Evolutionary conservation across 2,329 filamentous ascomycete genomes (phyloP).

Genomic region (Pseudogymnoascus sp.): DNA sequence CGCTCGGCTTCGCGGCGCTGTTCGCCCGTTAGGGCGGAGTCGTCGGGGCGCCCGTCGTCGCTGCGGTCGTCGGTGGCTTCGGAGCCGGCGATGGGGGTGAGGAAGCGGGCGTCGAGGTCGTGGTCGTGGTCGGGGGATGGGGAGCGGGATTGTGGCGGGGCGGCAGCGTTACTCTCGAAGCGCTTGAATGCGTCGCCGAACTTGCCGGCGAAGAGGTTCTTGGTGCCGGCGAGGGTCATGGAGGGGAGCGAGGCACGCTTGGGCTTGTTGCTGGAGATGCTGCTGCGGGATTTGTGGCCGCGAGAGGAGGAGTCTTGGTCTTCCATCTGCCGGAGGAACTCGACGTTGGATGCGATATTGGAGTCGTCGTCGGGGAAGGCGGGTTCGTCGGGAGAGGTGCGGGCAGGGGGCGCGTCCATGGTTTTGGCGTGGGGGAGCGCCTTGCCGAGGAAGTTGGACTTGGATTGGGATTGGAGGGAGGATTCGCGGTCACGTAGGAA

Average conservation of each 20-base stretch:
- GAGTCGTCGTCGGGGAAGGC: slow-evolving; percentile 36
- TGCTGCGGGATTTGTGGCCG: slow-evolving; percentile 42
- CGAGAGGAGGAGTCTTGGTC: slow-evolving; percentile 43
- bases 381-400: slow-evolving; percentile 32
- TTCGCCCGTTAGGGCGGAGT: slow-evolving; percentile 63
- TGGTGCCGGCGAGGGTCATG: slow-evolving; percentile 63
- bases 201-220: slow-evolving; percentile 74
- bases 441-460: slow-evolving; percentile 21
- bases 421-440: slow-evolving; percentile 20
- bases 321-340: slow-evolving; percentile 74
- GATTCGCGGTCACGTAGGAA: slow-evolving; percentile 72
- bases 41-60: slow-evolving; percentile 60
- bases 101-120: slow-evolving; percentile 32
- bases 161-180: slow-evolving; percentile 58
- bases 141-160: slow-evolving; percentile 29
- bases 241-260: slow-evolving; percentile 68
- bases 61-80: slow-evolving; percentile 62
- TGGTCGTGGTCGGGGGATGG: slow-evolving; percentile 36
- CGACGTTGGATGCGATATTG: slow-evolving; percentile 70
- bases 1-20: slow-evolving; percentile 86
- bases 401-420: slow-evolving; percentile 17
- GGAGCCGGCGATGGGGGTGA: slow-evolving; percentile 68
- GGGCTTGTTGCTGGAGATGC: slow-evolving; percentile 43
- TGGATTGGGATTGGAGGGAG: slow-evolving; percentile 18
- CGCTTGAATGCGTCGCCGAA: slow-evolving; percentile 92